Base-by-base conservation (phyloP, 2,329 filamentous ascomycete genomes). In the Colletotrichum sp. region DNA sequence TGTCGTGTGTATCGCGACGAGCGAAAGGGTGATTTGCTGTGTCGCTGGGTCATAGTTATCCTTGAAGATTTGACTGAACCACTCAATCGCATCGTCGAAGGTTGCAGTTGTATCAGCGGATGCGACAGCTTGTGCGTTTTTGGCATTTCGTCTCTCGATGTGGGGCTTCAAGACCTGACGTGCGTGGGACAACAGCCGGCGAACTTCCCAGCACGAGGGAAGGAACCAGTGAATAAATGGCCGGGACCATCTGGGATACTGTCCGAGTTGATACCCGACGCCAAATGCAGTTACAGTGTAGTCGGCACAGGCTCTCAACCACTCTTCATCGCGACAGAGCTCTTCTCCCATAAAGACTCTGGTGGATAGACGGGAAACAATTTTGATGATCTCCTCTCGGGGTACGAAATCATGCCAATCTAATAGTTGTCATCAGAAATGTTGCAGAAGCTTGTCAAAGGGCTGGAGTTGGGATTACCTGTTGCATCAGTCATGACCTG, bases 1-100 rank as follows among this genome's bases (percentile, higher is more conserved):
- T 6, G 78, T 81, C 8, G 76, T 81, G 21, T 80, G 78, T 3
- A 81, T 79, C 13, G 81, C 79, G 3, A 73, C 80, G 4, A 80
- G 65, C 1, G 79, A 77, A 3, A 81, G 69, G 2, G 77, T 67
- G 1, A 81, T 75, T 16, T 81, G 80, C 13, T 60, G 44, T 2
- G 59, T 57, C 0, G 72, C 77, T 5, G 77, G 70, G 39, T 79
- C 77, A 7, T 76, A 77, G 2, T 71, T 63, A 2, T 26, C 15
- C 21, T 36, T 34, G 34, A 15, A 63, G 18, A 66, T 39, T 49
- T 57, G 10, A 15, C 52, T 55, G 15, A 34, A 76, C 79, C 79
- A 81, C 15, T 80, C 78, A 24, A 81, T 78, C 9, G 76, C 49
- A 30, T 81, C 80, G 39, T 79, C 69, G 63, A 71, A 76, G 8